Conservation (phyloP, 139 green algal genomes). For the Picochlorum sp. region DNA sequence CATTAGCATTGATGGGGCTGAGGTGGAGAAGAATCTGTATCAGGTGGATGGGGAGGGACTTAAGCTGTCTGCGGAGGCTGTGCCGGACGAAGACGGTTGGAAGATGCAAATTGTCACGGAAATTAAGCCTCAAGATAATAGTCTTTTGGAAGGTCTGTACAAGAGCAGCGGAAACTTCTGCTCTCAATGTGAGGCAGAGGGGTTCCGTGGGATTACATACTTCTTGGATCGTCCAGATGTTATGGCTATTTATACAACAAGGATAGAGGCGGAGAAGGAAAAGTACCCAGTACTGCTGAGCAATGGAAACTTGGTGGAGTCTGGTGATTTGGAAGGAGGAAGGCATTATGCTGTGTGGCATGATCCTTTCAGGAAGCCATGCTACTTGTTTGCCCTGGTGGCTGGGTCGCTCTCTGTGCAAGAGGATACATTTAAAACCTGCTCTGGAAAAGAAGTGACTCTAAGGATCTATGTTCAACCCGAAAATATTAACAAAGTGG, state of each 20-base stretch:
- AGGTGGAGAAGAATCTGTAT: constrained; percentile 15
- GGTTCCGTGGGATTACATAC: constrained; percentile 96
- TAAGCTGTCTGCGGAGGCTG: not conserved
- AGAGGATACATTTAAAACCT: constrained; percentile 78
- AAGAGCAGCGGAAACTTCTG: constrained; percentile 91
- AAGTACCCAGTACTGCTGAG: constrained; percentile 90
- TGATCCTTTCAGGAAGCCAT: constrained; percentile 94
- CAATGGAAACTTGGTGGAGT: constrained; percentile 92
- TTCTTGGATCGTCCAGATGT: constrained; percentile 85
- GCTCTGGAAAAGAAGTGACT: constrained; percentile 51
- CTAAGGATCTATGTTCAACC: constrained; percentile 76
- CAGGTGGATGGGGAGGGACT: constrained; percentile 31
- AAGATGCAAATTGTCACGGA: constrained; percentile 55
- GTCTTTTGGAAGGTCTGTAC: constrained; percentile 90
- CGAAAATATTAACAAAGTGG: constrained; percentile 60
- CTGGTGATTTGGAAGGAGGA: constrained; percentile 55
- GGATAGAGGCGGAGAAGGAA: constrained; percentile 80
- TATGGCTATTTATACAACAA: constrained; percentile 67
- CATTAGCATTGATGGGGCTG: constrained; percentile 18
- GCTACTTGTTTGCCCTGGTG: constrained; percentile 98
- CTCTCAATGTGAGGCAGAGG: constrained; percentile 95
- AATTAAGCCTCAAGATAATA: constrained; percentile 86
- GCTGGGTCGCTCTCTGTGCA: constrained; percentile 76
- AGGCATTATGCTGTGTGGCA: constrained; percentile 66
- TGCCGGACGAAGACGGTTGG: constrained; percentile 13